phyloP scores from a whole-genome alignment of 805 yeast genomes.

The Spathaspora hagerdaliae region DNA sequence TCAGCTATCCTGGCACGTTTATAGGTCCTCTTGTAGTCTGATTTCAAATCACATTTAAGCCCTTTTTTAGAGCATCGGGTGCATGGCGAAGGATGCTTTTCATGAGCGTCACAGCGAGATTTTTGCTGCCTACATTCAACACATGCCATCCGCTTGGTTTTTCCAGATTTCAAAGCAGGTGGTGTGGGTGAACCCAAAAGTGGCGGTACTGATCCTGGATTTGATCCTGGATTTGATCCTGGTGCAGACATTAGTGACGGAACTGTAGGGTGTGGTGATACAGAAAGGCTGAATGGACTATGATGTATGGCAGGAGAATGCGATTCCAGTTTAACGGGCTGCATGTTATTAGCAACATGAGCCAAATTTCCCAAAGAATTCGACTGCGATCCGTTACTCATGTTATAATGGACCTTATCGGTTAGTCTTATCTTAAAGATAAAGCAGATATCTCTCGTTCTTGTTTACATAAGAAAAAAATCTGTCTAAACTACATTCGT shows the following conservation, averaged over 20 bases:
- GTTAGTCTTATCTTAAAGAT: too few species aligned
- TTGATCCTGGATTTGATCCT: neutral
- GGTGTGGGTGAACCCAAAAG: neutral
- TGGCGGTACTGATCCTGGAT: neutral
- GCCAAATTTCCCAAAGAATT: slow-evolving; percentile 33
- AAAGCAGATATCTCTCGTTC: too few species aligned
- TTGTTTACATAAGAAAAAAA: too few species aligned
- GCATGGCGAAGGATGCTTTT: slow-evolving; percentile 73
- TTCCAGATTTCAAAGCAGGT: slow-evolving; percentile 10
- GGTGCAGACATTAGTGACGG: slow-evolving; percentile 3
- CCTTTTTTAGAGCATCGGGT: slow-evolving; percentile 73
- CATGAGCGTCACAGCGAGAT: slow-evolving; percentile 83
- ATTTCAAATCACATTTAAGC: slow-evolving; percentile 65
- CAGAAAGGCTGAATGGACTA: neutral
- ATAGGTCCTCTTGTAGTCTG: slow-evolving; percentile 84
- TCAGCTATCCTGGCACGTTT: slow-evolving; percentile 83
- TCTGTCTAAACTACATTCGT: too few species aligned
- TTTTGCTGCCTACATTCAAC: slow-evolving; percentile 96
- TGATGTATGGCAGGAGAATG: slow-evolving; percentile 1
- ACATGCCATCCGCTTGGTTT: slow-evolving; percentile 72
- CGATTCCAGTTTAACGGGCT: slow-evolving; percentile 26
- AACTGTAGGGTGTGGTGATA: slow-evolving; percentile 1
- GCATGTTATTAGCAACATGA: slow-evolving; percentile 38
- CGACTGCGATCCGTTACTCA: neutral
- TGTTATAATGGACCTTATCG: neutral